Base-by-base conservation (phyloP, 2,329 filamentous ascomycete genomes). In the Phaeophleospora eucalypticola region DNA sequence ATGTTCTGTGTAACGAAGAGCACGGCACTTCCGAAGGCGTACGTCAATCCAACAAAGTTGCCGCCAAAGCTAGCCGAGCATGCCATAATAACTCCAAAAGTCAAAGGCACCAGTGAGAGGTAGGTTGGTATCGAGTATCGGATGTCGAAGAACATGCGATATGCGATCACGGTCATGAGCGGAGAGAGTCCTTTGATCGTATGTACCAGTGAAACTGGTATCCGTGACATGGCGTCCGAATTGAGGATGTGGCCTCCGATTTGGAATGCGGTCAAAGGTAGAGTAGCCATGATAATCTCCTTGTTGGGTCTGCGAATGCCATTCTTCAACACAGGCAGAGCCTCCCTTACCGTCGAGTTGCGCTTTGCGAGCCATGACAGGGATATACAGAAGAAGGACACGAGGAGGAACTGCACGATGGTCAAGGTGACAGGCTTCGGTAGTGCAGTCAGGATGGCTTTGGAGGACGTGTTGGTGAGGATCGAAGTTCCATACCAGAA, bases 1-100 rank as follows among this genome's bases (percentile, higher is more conserved):
- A 98, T 98, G 65, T 98, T 98, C 65, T 98, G 93, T 0, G 89
- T 93, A 29, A 98, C 93, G 64, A 98, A 98, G 55, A 97, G 86
- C 46, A 97, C 74, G 6, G 93, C 89, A n/a, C 89, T 90, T 27
- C 88, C 74, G 32, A 98, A 84, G 3, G 93, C 90, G 61, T 90
- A 91, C 9, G 91, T 61, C 15, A 98, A 86, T n/a, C 93, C 93
- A 42, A 93, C 78, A 53, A 96, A 79, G 63, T 98, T 90, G 21
- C 87, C 91, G 2, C 89, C 85, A 59, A 95, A 90, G 62, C 89
- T 89, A 10, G 90, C 87, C 1, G 91, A 96, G 68, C 93, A 98
- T 8, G 93, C 93, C 56, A 98, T 79, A 79, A 95, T 89, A 46
- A 98, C 93, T n/a, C 93, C 93, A 0, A 90, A 58, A 0, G 93